Evolutionary conservation across 1,284 basidiomycete genomes (phyloP), one percentile per base, ranked within the genome.

Genomic region (Pisolithus thermaeus): DNA sequence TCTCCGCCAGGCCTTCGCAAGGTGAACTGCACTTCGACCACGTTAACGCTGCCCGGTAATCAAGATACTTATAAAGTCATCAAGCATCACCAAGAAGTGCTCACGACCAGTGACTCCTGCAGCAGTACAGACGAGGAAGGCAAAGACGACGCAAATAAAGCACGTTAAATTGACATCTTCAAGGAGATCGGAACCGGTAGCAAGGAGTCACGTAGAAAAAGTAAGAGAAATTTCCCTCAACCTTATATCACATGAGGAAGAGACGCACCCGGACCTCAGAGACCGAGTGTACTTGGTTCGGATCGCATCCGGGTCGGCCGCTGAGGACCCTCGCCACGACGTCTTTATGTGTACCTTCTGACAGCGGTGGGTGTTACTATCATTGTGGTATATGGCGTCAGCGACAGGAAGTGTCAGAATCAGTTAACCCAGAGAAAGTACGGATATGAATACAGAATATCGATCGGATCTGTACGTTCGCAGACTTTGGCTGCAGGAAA

Each of bases 301-400:
- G 78, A 66, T 92, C 90, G 62, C 88, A 95, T 8, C 86, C 86
- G 40, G 77, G 73, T 47, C 92, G 78, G 49, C 87, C 76, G 59
- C 84, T 87, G 47, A 93, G 50, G 64, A 94, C 92, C 43, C 87
- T 82, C 83, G 50, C 11, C 27, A 35, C 25, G 7, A 28, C 23
- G 5, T 4, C 2, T 25, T 5, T 51, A n/a, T 46, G 40, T 18
- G 6, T n/a, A n/a, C 11, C 30, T 12, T 11, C 9, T 7, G 28
- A 30, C 11, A 3, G 28, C 9, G 3, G 43, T 27, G 54, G 9
- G 39, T 7, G 43, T 23, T 57, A 81, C 83, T 88, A 58, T 84
- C 85, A 64, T 87, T 88, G 65, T 90, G 88, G 61, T 90, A 90
- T 85, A 89, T 89, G 6, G 90, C 90, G 68, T 93, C 91, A 8